Base-by-base conservation (phyloP, 2,329 filamentous ascomycete species). In the Arthrobotrys iridis region DNA sequence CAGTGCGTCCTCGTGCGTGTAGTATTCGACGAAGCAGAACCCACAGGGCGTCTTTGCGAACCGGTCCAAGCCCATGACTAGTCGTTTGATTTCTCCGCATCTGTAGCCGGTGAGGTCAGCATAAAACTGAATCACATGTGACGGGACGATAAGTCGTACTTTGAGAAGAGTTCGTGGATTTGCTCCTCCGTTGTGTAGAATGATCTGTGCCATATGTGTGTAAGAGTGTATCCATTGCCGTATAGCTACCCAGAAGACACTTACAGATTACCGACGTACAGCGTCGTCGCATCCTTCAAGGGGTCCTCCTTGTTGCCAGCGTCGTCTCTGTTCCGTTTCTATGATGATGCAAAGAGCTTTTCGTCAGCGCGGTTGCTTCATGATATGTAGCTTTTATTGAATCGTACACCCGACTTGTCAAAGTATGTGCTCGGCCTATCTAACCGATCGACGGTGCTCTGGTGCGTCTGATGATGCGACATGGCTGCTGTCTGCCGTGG, bases 11-110 rank as follows among this genome's bases (percentile, higher is more conserved):
- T 97, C 91, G 82, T 98, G 95, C 28, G 90, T 97, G 85, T 97
- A 98, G 85, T 99, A 99, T 84, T 99, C 95, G 80, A 99, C 95
- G 81, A 99, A 99, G 86, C 95, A 99, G 86, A 99, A 99, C 41
- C 95, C 95, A 83, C 95, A 99, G 0, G 95, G 95, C 0, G 95
- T 99, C 85, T 99, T 99, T 83, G 91, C 91, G 85, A 95, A 97
- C 70, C 95, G 91, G 82, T 99, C 95, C 60, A 99, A 88, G 57
- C 95, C 95, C 95, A 99, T 99, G 78, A 99, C 89, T 52, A 99
- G 88, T 26, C 95, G 92, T 84, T 99, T 99, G 84, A 99, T 96
- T 85, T 98, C 95, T 80, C 95, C 95, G 83, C 93, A 90, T 81
- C 87, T 88, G 63, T 45, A 20, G 24, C n/a, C 4, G 28, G 10